phyloP scores from a whole-genome alignment of 306 rosid genomes.

The Oxytropis ochrocephala region DNA sequence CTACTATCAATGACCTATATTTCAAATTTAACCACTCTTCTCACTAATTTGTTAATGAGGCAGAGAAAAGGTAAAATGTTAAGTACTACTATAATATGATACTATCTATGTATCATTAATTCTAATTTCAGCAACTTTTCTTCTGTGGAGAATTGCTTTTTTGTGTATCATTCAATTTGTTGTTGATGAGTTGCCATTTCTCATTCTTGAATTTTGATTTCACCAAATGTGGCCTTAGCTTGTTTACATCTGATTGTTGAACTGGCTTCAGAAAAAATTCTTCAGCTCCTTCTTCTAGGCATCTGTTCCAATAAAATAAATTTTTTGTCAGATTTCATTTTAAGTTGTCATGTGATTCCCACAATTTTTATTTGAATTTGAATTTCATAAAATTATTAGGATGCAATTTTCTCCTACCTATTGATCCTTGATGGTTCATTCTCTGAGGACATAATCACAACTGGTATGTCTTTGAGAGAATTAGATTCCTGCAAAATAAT shows the following conservation, averaged over 20 bases:
- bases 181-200: constrained; percentile 15
- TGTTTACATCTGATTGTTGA: constrained; percentile 63
- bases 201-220: constrained; percentile 44
- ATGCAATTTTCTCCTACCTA: constrained; percentile 36
- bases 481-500: constrained; percentile 58
- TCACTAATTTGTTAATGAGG: constrained; percentile 4
- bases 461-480: constrained; percentile 77
- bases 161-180: constrained; percentile 26
- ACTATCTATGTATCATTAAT: constrained; percentile 2
- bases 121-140: constrained; percentile 18
- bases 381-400: background rate
- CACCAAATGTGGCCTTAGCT: constrained; percentile 66
- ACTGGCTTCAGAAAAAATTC: constrained; percentile 81
- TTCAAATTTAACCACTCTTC: background rate
- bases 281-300: constrained; percentile 88
- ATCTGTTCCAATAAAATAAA: constrained; percentile 32
- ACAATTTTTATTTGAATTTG: background rate
- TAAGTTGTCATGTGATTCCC: background rate
- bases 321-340: constrained; percentile 12
- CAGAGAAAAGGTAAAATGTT: constrained; percentile 6
- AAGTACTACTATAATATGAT: background rate
- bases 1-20: constrained; percentile 16
- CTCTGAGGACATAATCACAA: constrained; percentile 91
- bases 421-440: constrained; percentile 77
- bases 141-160: constrained; percentile 30